Conservation (phyloP, 23 red algal species). For the Gracilaria caudata region DNA sequence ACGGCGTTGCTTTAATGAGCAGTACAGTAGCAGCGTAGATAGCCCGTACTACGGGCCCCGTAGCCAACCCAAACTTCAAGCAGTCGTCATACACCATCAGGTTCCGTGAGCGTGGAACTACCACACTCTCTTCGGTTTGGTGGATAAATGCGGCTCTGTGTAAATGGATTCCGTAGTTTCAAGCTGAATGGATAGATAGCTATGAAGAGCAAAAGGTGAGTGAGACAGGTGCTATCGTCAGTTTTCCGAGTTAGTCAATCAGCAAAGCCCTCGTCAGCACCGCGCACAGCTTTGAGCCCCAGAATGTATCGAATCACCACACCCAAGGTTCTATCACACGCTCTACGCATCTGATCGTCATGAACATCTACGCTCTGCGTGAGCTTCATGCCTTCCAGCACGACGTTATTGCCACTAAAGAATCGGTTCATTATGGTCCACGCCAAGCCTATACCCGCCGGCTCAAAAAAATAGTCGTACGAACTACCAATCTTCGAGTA, state of each 20-base stretch:
- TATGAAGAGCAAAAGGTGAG: too few species aligned
- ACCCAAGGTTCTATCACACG: constrained; percentile 17
- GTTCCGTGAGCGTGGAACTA: too few species aligned
- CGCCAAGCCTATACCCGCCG: constrained; percentile 32
- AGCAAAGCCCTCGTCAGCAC: not conserved
- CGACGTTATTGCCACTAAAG: constrained; percentile 30
- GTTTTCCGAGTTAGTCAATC: not conserved
- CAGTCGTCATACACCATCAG: too few species aligned
- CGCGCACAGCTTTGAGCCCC: not conserved
- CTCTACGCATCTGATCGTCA: constrained; percentile 11
- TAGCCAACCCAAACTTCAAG: too few species aligned
- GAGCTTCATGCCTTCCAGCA: constrained; percentile 23
- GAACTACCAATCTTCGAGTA: not conserved
- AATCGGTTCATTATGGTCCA: constrained; percentile 45
- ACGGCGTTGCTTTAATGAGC: too few species aligned
- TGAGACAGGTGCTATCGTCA: not conserved
- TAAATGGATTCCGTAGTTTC: too few species aligned
- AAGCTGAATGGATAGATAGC: too few species aligned
- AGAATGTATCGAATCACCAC: constrained; percentile 18
- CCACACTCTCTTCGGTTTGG: too few species aligned
- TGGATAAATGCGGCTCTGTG: too few species aligned
- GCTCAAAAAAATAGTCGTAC: constrained; percentile 9
- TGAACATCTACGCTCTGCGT: not conserved
- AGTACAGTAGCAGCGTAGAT: too few species aligned
- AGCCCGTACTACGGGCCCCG: too few species aligned